Conservation (phyloP, 1,284 basidiomycete genomes). For the Inonotus hispidus region DNA sequence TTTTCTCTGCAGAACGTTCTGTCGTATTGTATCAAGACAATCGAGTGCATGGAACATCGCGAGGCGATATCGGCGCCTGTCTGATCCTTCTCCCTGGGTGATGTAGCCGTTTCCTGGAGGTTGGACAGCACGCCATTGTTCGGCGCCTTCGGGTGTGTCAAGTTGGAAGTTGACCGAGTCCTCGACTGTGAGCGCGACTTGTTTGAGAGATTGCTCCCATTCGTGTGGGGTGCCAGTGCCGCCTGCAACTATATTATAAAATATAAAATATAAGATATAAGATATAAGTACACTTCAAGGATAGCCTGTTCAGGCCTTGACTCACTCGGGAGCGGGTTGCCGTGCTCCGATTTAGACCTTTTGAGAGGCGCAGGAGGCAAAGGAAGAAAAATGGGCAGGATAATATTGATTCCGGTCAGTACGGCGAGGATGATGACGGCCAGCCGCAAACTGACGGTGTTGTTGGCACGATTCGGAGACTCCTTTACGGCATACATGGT, state of each 20-base stretch:
- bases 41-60: conserved; percentile 18
- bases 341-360: not conserved
- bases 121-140: conserved; percentile 14
- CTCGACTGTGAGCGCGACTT: conserved; percentile 16
- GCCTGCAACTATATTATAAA: not conserved
- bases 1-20: conserved; percentile 13
- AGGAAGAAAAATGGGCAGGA: conserved; percentile 8
- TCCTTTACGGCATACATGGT: not conserved
- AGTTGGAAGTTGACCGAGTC: conserved; percentile 18
- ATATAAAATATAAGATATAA: not conserved
- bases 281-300: not conserved
- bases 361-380: not conserved
- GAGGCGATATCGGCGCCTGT: conserved; percentile 9
- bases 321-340: not conserved
- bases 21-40: conserved; percentile 12
- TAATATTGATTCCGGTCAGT: conserved; percentile 11
- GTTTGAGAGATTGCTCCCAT: conserved; percentile 8
- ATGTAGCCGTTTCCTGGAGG: conserved; percentile 15
- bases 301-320: too few relatives aligned
- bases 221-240: not conserved
- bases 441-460: not conserved
- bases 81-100: conserved; percentile 6
- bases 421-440: conserved; percentile 2
- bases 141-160: conserved; percentile 13
- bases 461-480: not conserved